Conservation (phyloP, 148 eudicot genomes). For the Camellia granthamiana region DNA sequence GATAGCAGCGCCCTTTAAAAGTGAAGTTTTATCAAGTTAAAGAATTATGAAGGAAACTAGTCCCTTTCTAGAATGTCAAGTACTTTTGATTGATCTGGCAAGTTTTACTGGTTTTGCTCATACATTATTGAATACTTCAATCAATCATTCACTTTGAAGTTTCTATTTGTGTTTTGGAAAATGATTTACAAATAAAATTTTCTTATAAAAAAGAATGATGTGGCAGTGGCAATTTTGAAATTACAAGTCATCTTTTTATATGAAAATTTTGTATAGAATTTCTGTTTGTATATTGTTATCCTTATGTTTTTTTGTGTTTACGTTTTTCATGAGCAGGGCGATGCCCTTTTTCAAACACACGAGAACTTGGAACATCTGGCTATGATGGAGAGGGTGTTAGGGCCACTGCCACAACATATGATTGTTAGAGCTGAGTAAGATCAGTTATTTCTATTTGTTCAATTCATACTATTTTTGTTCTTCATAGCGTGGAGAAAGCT, state of each 20-base stretch:
- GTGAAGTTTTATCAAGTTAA: background rate
- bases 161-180: background rate
- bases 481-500: constrained; percentile 2
- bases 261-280: too few relatives aligned
- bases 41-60: background rate
- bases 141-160: background rate
- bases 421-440: constrained; percentile 52
- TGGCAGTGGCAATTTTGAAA: too few relatives aligned
- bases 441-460: background rate
- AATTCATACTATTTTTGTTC: background rate
- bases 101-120: background rate
- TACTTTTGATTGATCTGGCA: background rate
- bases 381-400: constrained; percentile 64
- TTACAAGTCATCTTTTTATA: too few relatives aligned
- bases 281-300: too few relatives aligned
- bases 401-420: constrained; percentile 57
- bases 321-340: constrained; percentile 32
- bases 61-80: background rate
- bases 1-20: background rate
- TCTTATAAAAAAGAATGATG: too few relatives aligned
- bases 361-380: constrained; percentile 68
- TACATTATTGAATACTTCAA: background rate
- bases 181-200: too few relatives aligned
- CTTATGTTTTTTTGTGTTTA: background rate
- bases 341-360: constrained; percentile 61